phyloP scores from a whole-genome alignment of 352 stramenopile genomes.

The Phytophthora niederhauseri region DNA sequence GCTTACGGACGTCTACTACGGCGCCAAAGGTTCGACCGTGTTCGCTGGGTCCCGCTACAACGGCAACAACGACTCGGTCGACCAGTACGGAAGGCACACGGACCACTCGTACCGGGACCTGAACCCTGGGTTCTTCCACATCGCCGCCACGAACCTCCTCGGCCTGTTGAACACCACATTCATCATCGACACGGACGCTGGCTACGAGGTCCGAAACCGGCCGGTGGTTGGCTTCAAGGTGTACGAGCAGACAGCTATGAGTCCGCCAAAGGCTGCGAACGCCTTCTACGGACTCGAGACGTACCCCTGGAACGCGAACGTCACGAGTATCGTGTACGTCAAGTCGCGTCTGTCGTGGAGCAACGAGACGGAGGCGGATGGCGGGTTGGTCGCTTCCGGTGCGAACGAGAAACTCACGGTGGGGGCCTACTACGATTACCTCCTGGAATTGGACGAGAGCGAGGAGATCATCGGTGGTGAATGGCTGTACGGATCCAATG shows the following conservation, averaged over 20 bases:
- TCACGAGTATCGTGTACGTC: constrained; percentile 50
- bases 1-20: too few species aligned
- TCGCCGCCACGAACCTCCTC: constrained; percentile 49
- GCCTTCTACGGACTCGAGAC: constrained; percentile 42
- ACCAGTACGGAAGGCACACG: too few species aligned
- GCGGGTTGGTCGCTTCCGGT: constrained; percentile 33
- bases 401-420: constrained; percentile 14
- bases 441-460: constrained; percentile 43
- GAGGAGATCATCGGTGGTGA: constrained; percentile 46
- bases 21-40: too few species aligned
- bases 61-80: too few species aligned
- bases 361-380: constrained; percentile 42
- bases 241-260: constrained; percentile 36
- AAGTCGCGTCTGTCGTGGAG: constrained; percentile 53
- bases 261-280: constrained; percentile 31
- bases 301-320: constrained; percentile 56
- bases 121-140: constrained; percentile 53
- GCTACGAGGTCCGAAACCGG: constrained; percentile 56
- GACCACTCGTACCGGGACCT: constrained; percentile 26
- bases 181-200: constrained; percentile 40
- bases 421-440: constrained; percentile 36
- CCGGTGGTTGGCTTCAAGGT: constrained; percentile 53
- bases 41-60: too few species aligned
- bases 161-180: constrained; percentile 45
- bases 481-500: constrained; percentile 41